Evolutionary conservation across 495 filamentous ascomycete genomes (phyloP).

Genomic region (Penicillium taxi): DNA sequence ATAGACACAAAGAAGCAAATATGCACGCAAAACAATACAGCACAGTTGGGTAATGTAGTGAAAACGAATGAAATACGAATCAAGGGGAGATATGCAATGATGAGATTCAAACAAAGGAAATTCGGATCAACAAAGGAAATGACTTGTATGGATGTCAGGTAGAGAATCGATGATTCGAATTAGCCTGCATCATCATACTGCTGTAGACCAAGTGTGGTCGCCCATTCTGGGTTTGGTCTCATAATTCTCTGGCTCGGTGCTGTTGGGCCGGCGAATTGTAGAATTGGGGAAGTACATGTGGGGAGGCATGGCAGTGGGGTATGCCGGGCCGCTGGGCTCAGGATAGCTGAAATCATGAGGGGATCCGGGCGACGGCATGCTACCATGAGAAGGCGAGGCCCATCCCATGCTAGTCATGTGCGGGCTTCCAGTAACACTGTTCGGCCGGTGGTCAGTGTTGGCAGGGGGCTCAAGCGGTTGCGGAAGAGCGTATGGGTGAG

Average conservation of each 20-base stretch:
- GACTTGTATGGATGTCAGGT: conserved; percentile 5
- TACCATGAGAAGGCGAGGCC: conserved; percentile 61
- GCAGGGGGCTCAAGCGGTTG: conserved; percentile 82
- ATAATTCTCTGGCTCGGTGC: conserved; percentile 63
- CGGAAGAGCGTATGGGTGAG: conserved; percentile 82
- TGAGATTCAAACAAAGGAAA: conserved; percentile 20
- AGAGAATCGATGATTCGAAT: conserved; percentile 2
- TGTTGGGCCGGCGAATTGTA: conserved; percentile 59
- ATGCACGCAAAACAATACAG: conserved; percentile 16
- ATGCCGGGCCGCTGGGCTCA: conserved; percentile 53
- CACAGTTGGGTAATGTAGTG: conserved; percentile 1
- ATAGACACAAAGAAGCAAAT: conserved; percentile 23
- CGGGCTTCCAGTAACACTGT: conserved; percentile 61
- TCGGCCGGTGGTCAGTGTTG: conserved; percentile 61
- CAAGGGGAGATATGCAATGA: conserved; percentile 15
- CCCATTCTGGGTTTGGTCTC: conserved; percentile 49
- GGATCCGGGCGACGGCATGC: conserved; percentile 58
- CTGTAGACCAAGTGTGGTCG: conserved; percentile 36
- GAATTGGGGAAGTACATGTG: conserved; percentile 58
- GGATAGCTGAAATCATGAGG: conserved; percentile 60
- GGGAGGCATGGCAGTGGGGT: conserved; percentile 48
- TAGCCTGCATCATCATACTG: conserved; percentile 24
- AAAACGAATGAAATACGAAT: conserved; percentile 20
- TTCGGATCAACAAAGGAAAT: conserved; percentile 11
- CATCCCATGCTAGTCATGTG: conserved; percentile 67